Conservation (phyloP, 768 basidiomycete species). For the Lactarius deliciosus region DNA sequence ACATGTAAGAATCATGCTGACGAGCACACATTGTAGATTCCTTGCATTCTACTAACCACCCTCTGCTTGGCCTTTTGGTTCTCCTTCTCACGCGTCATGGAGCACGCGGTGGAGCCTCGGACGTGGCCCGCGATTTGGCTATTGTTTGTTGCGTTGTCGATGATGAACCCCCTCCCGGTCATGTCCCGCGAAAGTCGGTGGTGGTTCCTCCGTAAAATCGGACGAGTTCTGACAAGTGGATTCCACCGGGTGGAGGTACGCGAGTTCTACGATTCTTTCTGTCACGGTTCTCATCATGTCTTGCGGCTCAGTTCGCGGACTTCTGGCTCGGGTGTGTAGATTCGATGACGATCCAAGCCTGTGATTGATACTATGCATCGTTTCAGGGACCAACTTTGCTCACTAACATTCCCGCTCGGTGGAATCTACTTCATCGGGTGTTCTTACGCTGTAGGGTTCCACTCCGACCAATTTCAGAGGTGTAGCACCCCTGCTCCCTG, state of each 20-base stretch:
- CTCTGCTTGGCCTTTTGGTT: constrained; percentile 84
- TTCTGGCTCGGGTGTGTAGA: constrained; percentile 83
- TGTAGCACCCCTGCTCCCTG: constrained; percentile 53
- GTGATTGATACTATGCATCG: background rate
- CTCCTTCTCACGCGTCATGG: constrained; percentile 67
- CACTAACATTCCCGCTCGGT: constrained; percentile 70
- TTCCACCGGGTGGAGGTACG: constrained; percentile 71
- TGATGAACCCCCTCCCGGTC: constrained; percentile 78
- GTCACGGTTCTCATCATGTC: background rate
- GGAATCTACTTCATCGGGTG: constrained; percentile 76
- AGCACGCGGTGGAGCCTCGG: constrained; percentile 55
- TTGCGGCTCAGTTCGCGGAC: constrained; percentile 61
- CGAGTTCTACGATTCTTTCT: background rate
- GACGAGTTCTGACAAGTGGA: constrained; percentile 67
- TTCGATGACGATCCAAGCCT: background rate
- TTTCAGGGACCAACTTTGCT: constrained; percentile 77
- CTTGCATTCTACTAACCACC: constrained; percentile 71
- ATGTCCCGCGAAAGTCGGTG: constrained; percentile 63
- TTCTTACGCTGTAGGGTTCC: constrained; percentile 59
- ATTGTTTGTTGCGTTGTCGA: constrained; percentile 50
- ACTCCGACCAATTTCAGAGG: constrained; percentile 45
- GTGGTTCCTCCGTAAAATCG: constrained; percentile 73
- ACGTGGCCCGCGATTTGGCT: constrained; percentile 87
- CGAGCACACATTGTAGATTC: constrained; percentile 50
- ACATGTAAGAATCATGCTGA: background rate